Conservation (phyloP, 2,329 filamentous ascomycete species). For the Penicillium palitans region DNA sequence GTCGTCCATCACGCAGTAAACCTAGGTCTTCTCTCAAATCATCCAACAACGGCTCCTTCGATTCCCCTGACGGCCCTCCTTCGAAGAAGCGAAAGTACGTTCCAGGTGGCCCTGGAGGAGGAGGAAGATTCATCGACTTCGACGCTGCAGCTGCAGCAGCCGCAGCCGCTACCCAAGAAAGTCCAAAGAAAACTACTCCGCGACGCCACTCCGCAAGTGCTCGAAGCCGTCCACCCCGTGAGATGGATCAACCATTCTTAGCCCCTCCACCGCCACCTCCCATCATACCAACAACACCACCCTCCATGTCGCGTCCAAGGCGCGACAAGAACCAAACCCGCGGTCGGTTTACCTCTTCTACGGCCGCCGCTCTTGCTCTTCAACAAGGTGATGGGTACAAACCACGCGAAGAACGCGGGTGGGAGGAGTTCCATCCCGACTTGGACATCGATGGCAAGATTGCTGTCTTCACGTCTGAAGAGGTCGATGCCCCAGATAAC, state of each 20-base stretch:
- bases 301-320: conserved; percentile 40
- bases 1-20: conserved; percentile 31
- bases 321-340: conserved; percentile 48
- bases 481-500: conserved; percentile 73
- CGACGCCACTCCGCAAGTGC: conserved; percentile 50
- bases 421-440: conserved; percentile 97
- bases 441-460: conserved; percentile 84
- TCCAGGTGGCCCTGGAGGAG: conserved; percentile 81
- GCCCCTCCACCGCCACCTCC: conserved; percentile 31
- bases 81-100: conserved; percentile 75
- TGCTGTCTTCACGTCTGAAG: conserved; percentile 75
- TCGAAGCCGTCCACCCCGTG: conserved; percentile 56
- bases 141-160: conserved; percentile 59
- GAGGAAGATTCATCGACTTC: conserved; percentile 78
- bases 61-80: conserved; percentile 57
- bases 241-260: conserved; percentile 36
- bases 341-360: conserved; percentile 76
- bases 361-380: conserved; percentile 84
- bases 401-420: conserved; percentile 90
- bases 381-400: conserved; percentile 96
- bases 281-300: conserved; percentile 38
- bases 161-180: conserved; percentile 55
- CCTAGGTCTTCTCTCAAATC: conserved; percentile 36
- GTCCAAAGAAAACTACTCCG: conserved; percentile 23
- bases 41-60: conserved; percentile 25